Evolutionary conservation across 805 yeast species (phyloP), one percentile per base, ranked within the genome.

Genomic region (Saccharomycopsis sp.): DNA sequence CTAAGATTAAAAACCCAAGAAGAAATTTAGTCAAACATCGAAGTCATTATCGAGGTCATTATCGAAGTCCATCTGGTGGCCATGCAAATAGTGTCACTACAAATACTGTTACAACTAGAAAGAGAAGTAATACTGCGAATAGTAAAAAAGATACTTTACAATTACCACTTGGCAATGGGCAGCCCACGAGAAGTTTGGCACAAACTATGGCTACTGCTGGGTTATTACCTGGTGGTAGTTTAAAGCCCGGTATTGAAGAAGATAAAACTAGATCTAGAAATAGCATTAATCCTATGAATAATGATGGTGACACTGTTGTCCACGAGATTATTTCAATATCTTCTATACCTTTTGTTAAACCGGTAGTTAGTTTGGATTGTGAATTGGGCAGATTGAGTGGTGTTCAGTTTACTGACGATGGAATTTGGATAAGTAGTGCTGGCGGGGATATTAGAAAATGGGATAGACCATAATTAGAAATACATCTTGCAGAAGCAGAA

Each of bases 371-470:
- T 23, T 57, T 61, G 37, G 56, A 64, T 37, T 43, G 64, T 7
- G 47, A 45, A 11, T 47, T 66, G 9, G 70, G 70, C 2, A 45
- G 68, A 19, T 41, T 66, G 33, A 50, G 60, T 34, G 61, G 64
- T 1, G 42, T 65, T 7, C 55, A 53, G 38, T 62, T 62, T 39
- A 59, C 60, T 22, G 48, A 57, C 14, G 53, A 53, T 13, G 62
- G 53, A 24, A 56, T 66, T 7, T 66, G 71, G 71, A 63, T 63
- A 1, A 62, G 62, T 47, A 54, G 59, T 4, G 51, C 60, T 6
- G 60, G 65, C 1, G 71, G 71, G 3, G 71, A 66, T 48, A 46
- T 62, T 9, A 48, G 65, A 2, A 56, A 68, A 45, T 66, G 76
- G 80, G 48, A 47, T n/a, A 28, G 53, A 3, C 53, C 53, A 16